Evolutionary conservation across 768 basidiomycete genomes (phyloP).

Genomic region (Leccinum broughii): DNA sequence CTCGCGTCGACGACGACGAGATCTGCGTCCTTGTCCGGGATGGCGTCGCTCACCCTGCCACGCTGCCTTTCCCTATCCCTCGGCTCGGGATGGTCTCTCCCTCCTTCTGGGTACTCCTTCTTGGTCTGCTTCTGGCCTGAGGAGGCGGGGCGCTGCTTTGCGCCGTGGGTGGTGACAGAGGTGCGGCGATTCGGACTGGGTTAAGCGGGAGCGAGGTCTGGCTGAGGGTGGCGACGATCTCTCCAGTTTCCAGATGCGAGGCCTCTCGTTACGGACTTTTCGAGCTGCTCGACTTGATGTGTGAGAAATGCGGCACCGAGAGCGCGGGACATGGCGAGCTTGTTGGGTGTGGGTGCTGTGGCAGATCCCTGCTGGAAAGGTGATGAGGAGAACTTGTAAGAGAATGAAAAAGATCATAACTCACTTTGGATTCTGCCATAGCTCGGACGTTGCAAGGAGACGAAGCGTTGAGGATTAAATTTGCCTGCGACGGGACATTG

Average conservation of each 20-base stretch:
- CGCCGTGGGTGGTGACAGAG: slow-evolving; percentile 8
- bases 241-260: slow-evolving; percentile 63
- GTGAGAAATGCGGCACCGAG: slow-evolving; percentile 85
- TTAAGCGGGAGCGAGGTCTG: slow-evolving; percentile 16
- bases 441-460: too few relatives aligned
- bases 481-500: too few relatives aligned
- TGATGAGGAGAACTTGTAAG: not conserved
- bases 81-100: slow-evolving; percentile 23
- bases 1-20: slow-evolving; percentile 79
- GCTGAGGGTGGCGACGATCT: slow-evolving; percentile 40
- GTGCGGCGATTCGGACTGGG: slow-evolving; percentile 22
- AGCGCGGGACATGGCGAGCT: slow-evolving; percentile 82
- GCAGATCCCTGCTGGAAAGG: slow-evolving; percentile 19
- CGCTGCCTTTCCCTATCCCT: slow-evolving; percentile 24
- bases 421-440: slow-evolving; percentile 25
- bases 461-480: too few relatives aligned
- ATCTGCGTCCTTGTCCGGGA: slow-evolving; percentile 62
- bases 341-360: slow-evolving; percentile 43
- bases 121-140: slow-evolving; percentile 23
- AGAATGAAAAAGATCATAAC: not conserved
- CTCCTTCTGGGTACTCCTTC: slow-evolving; percentile 24
- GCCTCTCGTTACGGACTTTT: slow-evolving; percentile 64
- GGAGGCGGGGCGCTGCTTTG: slow-evolving; percentile 26
- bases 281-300: slow-evolving; percentile 79
- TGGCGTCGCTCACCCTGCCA: slow-evolving; percentile 25